Evolutionary conservation across 2,329 filamentous ascomycete genomes (phyloP).

Genomic region (Hymenoscyphus salicellus): DNA sequence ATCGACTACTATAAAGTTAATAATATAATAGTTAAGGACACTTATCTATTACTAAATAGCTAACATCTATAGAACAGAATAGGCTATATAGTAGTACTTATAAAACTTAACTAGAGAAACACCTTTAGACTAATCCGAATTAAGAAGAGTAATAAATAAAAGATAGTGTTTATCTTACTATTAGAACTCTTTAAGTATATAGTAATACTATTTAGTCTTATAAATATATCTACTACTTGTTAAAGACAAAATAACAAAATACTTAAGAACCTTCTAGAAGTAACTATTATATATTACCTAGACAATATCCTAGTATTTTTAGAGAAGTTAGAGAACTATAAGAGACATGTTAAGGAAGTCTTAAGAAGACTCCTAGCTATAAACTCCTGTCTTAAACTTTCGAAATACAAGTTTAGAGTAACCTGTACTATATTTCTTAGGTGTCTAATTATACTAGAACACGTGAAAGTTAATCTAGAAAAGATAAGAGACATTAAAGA

Average conservation of each 20-base stretch:
- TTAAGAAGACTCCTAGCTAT: not conserved
- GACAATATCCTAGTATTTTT: not conserved
- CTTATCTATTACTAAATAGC: too few relatives aligned
- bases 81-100: too few relatives aligned
- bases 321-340: not conserved
- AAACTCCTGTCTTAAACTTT: not conserved
- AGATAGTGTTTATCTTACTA: too few relatives aligned
- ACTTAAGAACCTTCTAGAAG: not conserved
- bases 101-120: too few relatives aligned
- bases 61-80: too few relatives aligned
- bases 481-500: not conserved
- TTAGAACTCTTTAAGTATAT: too few relatives aligned
- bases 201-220: not conserved
- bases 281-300: not conserved
- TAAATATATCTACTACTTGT: not conserved
- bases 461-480: not conserved
- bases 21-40: too few relatives aligned
- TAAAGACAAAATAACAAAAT: not conserved
- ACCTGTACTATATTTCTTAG: not conserved
- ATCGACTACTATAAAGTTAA: too few relatives aligned
- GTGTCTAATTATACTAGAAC: not conserved
- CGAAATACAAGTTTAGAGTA: not conserved
- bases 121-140: too few relatives aligned
- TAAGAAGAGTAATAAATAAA: too few relatives aligned
- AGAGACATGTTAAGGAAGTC: not conserved